Conservation (phyloP, 2,329 filamentous ascomycete genomes). For the Neoscytalidium dimidiatum region DNA sequence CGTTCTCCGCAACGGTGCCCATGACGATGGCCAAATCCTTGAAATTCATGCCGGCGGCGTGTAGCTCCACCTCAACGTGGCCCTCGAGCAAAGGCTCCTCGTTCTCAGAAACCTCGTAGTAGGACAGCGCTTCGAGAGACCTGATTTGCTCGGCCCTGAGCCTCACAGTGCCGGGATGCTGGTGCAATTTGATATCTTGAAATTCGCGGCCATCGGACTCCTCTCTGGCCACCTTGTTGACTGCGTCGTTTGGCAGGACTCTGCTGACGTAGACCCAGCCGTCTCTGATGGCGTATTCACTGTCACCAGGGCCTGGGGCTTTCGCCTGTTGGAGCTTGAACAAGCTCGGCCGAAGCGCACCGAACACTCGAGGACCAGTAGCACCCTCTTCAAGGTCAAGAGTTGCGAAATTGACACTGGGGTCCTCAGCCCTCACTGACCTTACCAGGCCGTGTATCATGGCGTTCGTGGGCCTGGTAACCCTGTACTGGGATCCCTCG, state of each 20-base stretch:
- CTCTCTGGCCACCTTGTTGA: background rate
- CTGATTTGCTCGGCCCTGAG: slow-evolving; percentile 20
- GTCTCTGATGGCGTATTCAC: too few species aligned
- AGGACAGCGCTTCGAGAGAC: slow-evolving; percentile 21
- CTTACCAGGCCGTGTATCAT: background rate
- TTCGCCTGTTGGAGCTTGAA: too few species aligned
- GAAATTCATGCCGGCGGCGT: slow-evolving; percentile 25
- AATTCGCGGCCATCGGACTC: background rate
- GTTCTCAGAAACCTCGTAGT: slow-evolving; percentile 9
- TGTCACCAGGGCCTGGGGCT: too few species aligned
- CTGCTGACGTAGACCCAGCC: background rate
- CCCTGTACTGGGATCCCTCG: background rate
- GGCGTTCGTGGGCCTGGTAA: background rate
- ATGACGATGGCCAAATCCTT: slow-evolving; percentile 23
- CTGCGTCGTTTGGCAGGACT: background rate
- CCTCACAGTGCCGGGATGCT: slow-evolving; percentile 1
- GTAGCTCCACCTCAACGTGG: slow-evolving; percentile 25
- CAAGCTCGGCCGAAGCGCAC: too few species aligned
- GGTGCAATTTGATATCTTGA: background rate
- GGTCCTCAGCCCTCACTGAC: background rate
- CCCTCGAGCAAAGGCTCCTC: slow-evolving; percentile 15
- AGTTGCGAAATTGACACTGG: background rate
- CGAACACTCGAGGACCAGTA: too few species aligned
- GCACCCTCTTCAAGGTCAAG: background rate
- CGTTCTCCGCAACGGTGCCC: slow-evolving; percentile 20